phyloP scores from a whole-genome alignment of 2,329 filamentous ascomycete genomes.

The Berkeleyomyces basicola region DNA sequence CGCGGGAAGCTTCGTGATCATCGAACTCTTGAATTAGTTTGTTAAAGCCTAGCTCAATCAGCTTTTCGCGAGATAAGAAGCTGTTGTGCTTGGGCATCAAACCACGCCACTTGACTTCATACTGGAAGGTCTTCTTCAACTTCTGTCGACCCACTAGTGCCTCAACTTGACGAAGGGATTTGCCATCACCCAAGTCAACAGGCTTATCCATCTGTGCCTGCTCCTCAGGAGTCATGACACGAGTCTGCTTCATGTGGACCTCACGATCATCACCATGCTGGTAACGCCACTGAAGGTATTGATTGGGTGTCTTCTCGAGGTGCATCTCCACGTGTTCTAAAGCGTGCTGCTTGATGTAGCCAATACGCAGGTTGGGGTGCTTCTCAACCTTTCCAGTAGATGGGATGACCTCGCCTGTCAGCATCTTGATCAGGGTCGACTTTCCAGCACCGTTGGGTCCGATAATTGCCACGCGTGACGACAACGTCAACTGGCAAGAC shows the following conservation, averaged over 20 bases:
- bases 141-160: constrained; percentile 90
- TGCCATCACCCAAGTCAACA: constrained; percentile 72
- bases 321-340: constrained; percentile 99
- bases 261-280: constrained; percentile 93
- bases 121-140: constrained; percentile 98
- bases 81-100: constrained; percentile 86
- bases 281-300: constrained; percentile 98
- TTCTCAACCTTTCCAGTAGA: constrained; percentile 82
- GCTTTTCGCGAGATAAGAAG: constrained; percentile 82
- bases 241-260: constrained; percentile 93
- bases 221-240: constrained; percentile 71
- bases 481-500: constrained; percentile 73
- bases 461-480: constrained; percentile 88
- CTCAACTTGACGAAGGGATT: constrained; percentile 62
- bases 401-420: constrained; percentile 83
- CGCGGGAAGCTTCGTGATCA: constrained; percentile 94
- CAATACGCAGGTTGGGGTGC: constrained; percentile 95
- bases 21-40: constrained; percentile 97
- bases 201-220: constrained; percentile 81
- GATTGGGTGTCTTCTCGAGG: constrained; percentile 95
- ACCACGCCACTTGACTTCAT: constrained; percentile 88
- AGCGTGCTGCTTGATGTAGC: constrained; percentile 98
- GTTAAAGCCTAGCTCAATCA: constrained; percentile 68
- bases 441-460: constrained; percentile 96
- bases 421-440: constrained; percentile 91